Percentiles rank a stretch among this genome's conserved stretches.
phyloP scores from a whole-genome alignment of 768 basidiomycete species.

The Pisolithus orientalis region DNA sequence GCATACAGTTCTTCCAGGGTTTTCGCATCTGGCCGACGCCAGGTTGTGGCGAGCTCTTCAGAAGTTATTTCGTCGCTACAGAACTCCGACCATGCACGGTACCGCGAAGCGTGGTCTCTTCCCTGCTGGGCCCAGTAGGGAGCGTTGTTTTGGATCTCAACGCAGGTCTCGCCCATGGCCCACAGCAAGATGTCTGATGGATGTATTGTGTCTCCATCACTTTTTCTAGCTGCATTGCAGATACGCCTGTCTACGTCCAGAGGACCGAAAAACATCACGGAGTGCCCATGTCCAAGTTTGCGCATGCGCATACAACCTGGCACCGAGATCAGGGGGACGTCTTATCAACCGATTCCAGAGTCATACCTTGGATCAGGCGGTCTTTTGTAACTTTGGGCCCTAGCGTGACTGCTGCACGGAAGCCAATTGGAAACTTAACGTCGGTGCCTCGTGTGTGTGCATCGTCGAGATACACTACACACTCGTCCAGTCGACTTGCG shows the following conservation, averaged over 20 bases:
- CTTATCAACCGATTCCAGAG: not conserved
- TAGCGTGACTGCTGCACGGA: constrained; percentile 41
- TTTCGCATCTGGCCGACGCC: constrained; percentile 37
- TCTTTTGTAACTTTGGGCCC: constrained; percentile 47
- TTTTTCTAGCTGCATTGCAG: constrained; percentile 21
- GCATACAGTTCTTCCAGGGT: constrained; percentile 31
- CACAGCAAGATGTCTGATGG: constrained; percentile 36
- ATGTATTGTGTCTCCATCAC: not conserved
- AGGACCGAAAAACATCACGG: constrained; percentile 37
- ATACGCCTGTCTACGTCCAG: constrained; percentile 33
- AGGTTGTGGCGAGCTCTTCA: constrained; percentile 11
- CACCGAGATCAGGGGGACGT: constrained; percentile 1
- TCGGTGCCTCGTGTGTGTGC: too few relatives aligned
- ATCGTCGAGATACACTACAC: constrained; percentile 31
- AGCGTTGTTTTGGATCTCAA: constrained; percentile 29
- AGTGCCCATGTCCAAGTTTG: constrained; percentile 38
- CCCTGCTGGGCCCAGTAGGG: constrained; percentile 41
- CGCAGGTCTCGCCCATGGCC: constrained; percentile 39
- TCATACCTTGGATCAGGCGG: constrained; percentile 40
- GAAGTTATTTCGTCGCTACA: constrained; percentile 5
- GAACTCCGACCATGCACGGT: constrained; percentile 11
- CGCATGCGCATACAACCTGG: constrained; percentile 48
- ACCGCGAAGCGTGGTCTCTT: constrained; percentile 25
- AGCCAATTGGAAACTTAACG: constrained; percentile 32
- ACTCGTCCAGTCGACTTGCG: constrained; percentile 34